Evolutionary conservation across 768 basidiomycete species (phyloP).

Genomic region (Tephrocybe rancida): DNA sequence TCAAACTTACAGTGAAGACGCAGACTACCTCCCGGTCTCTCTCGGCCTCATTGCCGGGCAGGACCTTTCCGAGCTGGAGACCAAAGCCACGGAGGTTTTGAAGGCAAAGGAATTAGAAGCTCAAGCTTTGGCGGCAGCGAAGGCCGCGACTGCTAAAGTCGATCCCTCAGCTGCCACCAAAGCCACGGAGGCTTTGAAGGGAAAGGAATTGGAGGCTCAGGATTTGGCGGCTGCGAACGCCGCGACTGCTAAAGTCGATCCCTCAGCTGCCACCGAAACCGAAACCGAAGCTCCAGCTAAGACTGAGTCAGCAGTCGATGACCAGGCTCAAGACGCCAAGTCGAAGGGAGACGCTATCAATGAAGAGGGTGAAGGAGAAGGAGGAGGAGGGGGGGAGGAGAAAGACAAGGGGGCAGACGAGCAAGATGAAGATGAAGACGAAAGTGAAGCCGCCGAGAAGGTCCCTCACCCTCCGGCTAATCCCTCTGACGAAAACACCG

Average conservation of each 20-base stretch:
- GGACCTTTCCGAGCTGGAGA: constrained; percentile 28
- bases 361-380: not conserved
- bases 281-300: not conserved
- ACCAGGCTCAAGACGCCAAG: not conserved
- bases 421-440: not conserved
- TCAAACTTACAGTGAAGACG: constrained; percentile 10
- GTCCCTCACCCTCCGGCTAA: not conserved
- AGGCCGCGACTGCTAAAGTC: too few relatives aligned
- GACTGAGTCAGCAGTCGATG: not conserved
- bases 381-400: not conserved
- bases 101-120: not conserved
- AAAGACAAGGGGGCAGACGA: not conserved
- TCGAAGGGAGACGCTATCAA: not conserved
- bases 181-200: constrained; percentile 11
- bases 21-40: constrained; percentile 23
- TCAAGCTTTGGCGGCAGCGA: not conserved
- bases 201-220: not conserved
- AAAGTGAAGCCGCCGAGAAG: not conserved
- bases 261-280: not conserved
- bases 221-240: too few relatives aligned
- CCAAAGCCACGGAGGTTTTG: constrained; percentile 18
- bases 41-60: constrained; percentile 30
- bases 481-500: constrained; percentile 17
- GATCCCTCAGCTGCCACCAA: constrained; percentile 5
- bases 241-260: too few relatives aligned